These are phyloP conservation scores for Cystobasidium pallidum DNA, from an alignment of 1,284 basidiomycete genomes.

Conservation along the genomic window DNA sequence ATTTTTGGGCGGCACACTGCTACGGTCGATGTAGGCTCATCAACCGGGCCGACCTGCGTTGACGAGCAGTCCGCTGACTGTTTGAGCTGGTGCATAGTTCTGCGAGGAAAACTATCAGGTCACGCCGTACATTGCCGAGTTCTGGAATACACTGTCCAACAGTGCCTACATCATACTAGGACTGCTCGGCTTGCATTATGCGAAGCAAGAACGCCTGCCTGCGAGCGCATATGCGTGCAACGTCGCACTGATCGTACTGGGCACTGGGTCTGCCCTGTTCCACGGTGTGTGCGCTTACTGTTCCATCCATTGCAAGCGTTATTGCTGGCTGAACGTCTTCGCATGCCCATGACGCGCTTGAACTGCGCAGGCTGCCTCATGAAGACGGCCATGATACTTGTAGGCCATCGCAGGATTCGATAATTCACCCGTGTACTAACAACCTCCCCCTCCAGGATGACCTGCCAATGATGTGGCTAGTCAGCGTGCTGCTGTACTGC, in stretches of 20 bases:
- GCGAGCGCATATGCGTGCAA: constrained; percentile 17
- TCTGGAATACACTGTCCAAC: constrained; percentile 59
- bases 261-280: constrained; percentile 36
- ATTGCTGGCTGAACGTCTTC: background rate
- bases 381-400: constrained; percentile 39
- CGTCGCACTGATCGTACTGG: constrained; percentile 21
- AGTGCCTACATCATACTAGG: constrained; percentile 58
- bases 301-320: background rate
- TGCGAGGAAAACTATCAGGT: constrained; percentile 58
- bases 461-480: constrained; percentile 44
- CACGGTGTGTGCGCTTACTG: constrained; percentile 33
- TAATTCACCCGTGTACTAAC: background rate
- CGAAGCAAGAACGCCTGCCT: constrained; percentile 50
- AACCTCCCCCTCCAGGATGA: constrained; percentile 11
- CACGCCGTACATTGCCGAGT: constrained; percentile 58
- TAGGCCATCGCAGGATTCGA: background rate
- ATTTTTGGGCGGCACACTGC: constrained; percentile 34
- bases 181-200: constrained; percentile 56
- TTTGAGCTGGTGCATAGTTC: constrained; percentile 50
- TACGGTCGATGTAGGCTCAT: constrained; percentile 20
- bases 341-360: background rate
- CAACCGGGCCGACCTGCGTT: background rate
- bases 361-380: constrained; percentile 20
- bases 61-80: background rate
- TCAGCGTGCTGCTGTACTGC: constrained; percentile 32